Evolutionary conservation across 306 rosid species (phyloP).

Genomic region (Lupinus albus): DNA sequence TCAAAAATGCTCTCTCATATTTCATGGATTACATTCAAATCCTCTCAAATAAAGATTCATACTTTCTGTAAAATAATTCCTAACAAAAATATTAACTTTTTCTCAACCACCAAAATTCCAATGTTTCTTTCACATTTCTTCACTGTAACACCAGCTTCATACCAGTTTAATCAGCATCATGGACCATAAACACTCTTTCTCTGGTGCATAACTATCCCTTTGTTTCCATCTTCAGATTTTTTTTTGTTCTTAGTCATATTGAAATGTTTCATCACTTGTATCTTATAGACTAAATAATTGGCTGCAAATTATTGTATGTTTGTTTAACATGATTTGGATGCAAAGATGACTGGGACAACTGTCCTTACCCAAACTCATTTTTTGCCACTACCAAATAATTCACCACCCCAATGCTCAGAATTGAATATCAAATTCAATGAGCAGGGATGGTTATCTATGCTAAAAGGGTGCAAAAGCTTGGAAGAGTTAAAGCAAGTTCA

Average conservation of each 20-base stretch:
- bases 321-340: conserved; percentile 56
- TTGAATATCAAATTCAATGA: conserved; percentile 53
- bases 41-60: conserved; percentile 21
- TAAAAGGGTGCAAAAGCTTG: conserved; percentile 68
- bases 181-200: conserved; percentile 5
- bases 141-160: conserved; percentile 12
- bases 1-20: conserved; percentile 40
- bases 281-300: conserved; percentile 17
- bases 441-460: conserved; percentile 57
- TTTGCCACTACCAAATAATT: conserved; percentile 51
- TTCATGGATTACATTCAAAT: conserved; percentile 66
- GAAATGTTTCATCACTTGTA: conserved; percentile 28
- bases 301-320: conserved; percentile 11
- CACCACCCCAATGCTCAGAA: conserved; percentile 52
- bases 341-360: conserved; percentile 71
- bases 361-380: conserved; percentile 68
- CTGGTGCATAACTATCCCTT: conserved; percentile 44
- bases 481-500: conserved; percentile 78
- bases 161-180: conserved; percentile 20
- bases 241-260: conserved; percentile 28
- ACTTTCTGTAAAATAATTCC: not conserved
- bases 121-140: conserved; percentile 26
- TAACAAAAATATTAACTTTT: not conserved
- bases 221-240: conserved; percentile 17
- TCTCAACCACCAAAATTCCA: conserved; percentile 34